Evolutionary conservation across 1,284 basidiomycete species (phyloP), one percentile per base, ranked within the genome.

Genomic region (Sporisorium scitamineum): DNA sequence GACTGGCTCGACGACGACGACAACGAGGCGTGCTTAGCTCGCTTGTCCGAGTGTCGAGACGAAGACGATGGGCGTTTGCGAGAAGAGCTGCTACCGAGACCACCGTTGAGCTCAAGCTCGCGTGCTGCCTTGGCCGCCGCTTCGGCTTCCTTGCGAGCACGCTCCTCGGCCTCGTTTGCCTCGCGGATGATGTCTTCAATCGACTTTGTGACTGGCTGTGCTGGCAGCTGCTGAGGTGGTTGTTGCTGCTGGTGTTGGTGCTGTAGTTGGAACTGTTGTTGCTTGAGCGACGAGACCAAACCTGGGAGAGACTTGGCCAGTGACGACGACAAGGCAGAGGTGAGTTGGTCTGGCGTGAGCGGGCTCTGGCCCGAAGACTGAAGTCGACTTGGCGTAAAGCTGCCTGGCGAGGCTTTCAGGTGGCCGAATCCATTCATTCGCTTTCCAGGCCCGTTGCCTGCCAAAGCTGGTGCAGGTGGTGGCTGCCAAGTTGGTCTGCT

Each of bases 181-280:
- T 78, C 76, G 18, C 82, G 76, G 37, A 85, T 85, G 53, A 85
- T 85, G 32, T 85, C 83, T 45, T 80, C 78, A 61, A 85, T 79
- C 52, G 79, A 78, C 52, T 69, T 75, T 6, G 71, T 47, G 27
- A 42, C 54, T 5, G 69, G 57, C 18, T 60, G 34, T 24, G 65
- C 44, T 22, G 48, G 52, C 1, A 50, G 65, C 50, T 62, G 63
- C 59, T 62, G 69, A 22, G 41, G 60, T 27, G 50, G 61, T 18
- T 58, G 59, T 18, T 55, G 63, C 51, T 58, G 62, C 52, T 50
- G 60, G 29, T 54, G 61, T 22, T 58, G 59, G 14, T 55, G 63
- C 54, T 58, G 62, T 34, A 47, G 53, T 18, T 53, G 62, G 45
- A 44, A 52, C 41, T 59, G 54, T n/a, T 71, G 66, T 32, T 67